A percentile compares a stretch with the other conserved stretches of the same genome.
These are phyloP conservation scores for Meredithiella fracta DNA, from an alignment of 2,329 filamentous ascomycete genomes.

Conservation along the genomic window DNA sequence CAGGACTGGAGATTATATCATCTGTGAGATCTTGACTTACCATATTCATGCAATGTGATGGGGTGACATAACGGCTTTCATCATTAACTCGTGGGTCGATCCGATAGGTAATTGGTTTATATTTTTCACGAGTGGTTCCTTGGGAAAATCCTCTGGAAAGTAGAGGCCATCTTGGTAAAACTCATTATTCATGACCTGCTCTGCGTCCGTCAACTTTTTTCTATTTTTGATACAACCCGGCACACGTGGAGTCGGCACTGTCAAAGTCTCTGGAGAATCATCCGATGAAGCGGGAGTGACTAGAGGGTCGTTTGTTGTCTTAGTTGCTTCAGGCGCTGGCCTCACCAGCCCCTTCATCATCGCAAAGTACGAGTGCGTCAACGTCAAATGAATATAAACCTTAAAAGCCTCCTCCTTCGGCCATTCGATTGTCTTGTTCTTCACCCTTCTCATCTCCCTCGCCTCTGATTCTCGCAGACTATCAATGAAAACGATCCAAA, in stretches of 20 bases:
- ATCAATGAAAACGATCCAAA: background rate
- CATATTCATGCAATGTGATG: constrained; percentile 7
- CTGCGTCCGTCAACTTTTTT: too few relatives aligned
- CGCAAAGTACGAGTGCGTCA: background rate
- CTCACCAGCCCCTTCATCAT: background rate
- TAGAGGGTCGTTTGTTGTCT: background rate
- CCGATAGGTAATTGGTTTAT: too few relatives aligned
- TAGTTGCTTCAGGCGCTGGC: background rate
- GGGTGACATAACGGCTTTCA: background rate
- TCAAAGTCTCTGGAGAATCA: too few relatives aligned
- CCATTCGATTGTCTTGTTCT: background rate
- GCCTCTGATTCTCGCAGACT: background rate
- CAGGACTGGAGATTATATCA: background rate
- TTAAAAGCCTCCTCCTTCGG: background rate
- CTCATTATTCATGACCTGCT: too few relatives aligned
- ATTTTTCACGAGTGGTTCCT: too few relatives aligned
- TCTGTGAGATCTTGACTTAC: background rate
- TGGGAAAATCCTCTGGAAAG: too few relatives aligned
- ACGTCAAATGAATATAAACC: background rate
- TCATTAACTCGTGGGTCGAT: too few relatives aligned
- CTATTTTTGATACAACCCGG: too few relatives aligned
- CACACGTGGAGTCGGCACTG: too few relatives aligned
- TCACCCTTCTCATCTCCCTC: background rate
- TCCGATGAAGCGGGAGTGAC: background rate
- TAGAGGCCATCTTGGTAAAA: too few relatives aligned